Conservation (phyloP, 352 stramenopile genomes). For the Phytophthora pistaciae region DNA sequence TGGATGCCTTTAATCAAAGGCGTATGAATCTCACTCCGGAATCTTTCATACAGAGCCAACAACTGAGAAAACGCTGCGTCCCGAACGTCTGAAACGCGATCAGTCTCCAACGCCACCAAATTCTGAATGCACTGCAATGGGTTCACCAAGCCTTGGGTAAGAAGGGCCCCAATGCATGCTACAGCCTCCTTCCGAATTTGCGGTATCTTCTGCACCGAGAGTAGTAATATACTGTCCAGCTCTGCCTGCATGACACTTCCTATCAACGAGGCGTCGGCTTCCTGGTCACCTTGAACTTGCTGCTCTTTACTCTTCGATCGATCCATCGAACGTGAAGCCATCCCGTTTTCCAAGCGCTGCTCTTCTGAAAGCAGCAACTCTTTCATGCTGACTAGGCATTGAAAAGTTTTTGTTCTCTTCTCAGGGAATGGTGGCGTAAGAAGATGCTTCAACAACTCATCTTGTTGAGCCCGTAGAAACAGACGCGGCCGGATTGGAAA, state of each 20-base stretch:
- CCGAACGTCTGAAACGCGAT: constrained; percentile 71
- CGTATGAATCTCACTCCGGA: constrained; percentile 56
- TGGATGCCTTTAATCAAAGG: constrained; percentile 70
- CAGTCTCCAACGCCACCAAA: constrained; percentile 81
- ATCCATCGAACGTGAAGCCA: constrained; percentile 47
- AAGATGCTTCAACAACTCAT: constrained; percentile 63
- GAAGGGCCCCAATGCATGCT: constrained; percentile 65
- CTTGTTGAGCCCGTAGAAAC: constrained; percentile 80
- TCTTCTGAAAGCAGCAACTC: constrained; percentile 80
- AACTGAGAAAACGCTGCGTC: constrained; percentile 77
- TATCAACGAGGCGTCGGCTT: constrained; percentile 87
- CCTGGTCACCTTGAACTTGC: constrained; percentile 88
- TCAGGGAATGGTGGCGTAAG: constrained; percentile 41
- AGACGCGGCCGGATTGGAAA: constrained; percentile 73
- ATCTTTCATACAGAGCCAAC: constrained; percentile 68
- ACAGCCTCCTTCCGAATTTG: constrained; percentile 79
- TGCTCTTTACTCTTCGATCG: constrained; percentile 73
- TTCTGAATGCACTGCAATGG: constrained; percentile 81
- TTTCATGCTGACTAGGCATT: constrained; percentile 81
- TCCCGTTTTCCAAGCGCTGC: constrained; percentile 65
- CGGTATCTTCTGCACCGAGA: constrained; percentile 63
- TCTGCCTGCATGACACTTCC: constrained; percentile 90
- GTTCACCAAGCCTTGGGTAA: constrained; percentile 85
- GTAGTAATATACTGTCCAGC: constrained; percentile 61
- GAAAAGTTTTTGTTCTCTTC: constrained; percentile 68